Base-by-base conservation (phyloP, 495 filamentous ascomycete species). In the Hyaloscypha finlandica region DNA sequence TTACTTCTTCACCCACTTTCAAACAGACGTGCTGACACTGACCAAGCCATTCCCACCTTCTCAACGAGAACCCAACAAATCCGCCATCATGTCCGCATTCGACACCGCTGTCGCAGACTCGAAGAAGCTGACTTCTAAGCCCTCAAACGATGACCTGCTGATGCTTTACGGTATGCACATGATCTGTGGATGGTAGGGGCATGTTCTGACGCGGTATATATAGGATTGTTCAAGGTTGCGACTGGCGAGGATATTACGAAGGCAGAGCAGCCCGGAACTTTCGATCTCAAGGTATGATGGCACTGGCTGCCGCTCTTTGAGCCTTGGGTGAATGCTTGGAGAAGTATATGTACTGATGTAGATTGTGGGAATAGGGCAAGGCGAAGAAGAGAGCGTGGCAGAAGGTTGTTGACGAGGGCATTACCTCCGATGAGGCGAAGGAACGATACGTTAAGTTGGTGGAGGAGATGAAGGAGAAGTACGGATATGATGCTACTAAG, bases 351-450 rank as follows among this genome's bases (percentile, higher is more conserved):
- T 4, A 3, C 31, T 30, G 45, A 57, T 66, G 29, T 52, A 20
- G 1, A 14, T 53, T 57, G 59, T 33, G 14, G 42, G 11, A 48
- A 65, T 33, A 96, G 92, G 86, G 79, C 77, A 94, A 93, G 80
- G 87, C 87, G 68, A 95, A 94, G 83, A 84, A 86, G 80, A 82
- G 83, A 39, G 88, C 88, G 22, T 97, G 92, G 92, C 75, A 89
- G 77, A 82, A 85, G 65, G 65, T 87, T 65, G 77, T 84, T 68
- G 77, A 88, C 30, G 84, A 88, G 59, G 83, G 83, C 59, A 76
- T 88, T 59, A 84, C 80, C 56, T 64, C 81, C 51, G 80, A 85
- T 68, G 76, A 89, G 63, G 91, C 92, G 9, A 87, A 94, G 86
- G 84, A 85, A 74, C 80, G 85, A 67, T 97, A 97, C 77, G 88